These are phyloP conservation scores for Metarhizium rileyi DNA, from an alignment of 2,329 filamentous ascomycete species.

Conservation along the genomic window DNA sequence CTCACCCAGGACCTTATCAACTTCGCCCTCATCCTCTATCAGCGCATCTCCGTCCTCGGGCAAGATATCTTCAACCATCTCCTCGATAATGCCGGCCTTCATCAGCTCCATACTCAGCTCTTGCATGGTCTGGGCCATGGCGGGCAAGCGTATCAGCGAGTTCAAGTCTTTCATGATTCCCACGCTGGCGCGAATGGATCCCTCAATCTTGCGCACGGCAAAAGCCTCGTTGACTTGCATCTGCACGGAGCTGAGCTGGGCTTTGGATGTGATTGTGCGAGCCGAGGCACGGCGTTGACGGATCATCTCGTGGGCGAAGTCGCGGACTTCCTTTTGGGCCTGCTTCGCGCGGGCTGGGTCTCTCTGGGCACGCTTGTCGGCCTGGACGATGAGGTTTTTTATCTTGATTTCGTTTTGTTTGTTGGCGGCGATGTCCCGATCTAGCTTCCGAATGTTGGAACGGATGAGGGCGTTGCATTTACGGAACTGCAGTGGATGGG, in stretches of 20 bases:
- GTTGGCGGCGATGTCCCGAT: slow-evolving; percentile 77
- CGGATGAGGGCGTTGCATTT: slow-evolving; percentile 93
- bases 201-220: slow-evolving; percentile 90
- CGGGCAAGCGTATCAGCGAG: slow-evolving; percentile 69
- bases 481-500: slow-evolving; percentile 52
- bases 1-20: slow-evolving; percentile 88
- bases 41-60: slow-evolving; percentile 64
- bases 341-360: slow-evolving; percentile 72
- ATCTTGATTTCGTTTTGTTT: slow-evolving; percentile 76
- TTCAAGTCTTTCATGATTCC: slow-evolving; percentile 98
- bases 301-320: slow-evolving; percentile 81
- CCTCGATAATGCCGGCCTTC: slow-evolving; percentile 93
- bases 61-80: slow-evolving; percentile 84
- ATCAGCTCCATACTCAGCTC: slow-evolving; percentile 81
- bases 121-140: slow-evolving; percentile 80
- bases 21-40: slow-evolving; percentile 70
- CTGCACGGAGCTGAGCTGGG: slow-evolving; percentile 83
- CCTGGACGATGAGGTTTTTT: slow-evolving; percentile 72
- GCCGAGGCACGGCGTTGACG: slow-evolving; percentile 65
- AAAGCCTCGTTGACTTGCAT: slow-evolving; percentile 99
- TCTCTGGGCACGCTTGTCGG: slow-evolving; percentile 69
- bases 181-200: slow-evolving; percentile 74
- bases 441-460: slow-evolving; percentile 82
- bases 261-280: slow-evolving; percentile 76
- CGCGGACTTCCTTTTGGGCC: slow-evolving; percentile 72